Evolutionary conservation across 2,329 filamentous ascomycete species (phyloP).

Genomic region (Helminthosporium solani): DNA sequence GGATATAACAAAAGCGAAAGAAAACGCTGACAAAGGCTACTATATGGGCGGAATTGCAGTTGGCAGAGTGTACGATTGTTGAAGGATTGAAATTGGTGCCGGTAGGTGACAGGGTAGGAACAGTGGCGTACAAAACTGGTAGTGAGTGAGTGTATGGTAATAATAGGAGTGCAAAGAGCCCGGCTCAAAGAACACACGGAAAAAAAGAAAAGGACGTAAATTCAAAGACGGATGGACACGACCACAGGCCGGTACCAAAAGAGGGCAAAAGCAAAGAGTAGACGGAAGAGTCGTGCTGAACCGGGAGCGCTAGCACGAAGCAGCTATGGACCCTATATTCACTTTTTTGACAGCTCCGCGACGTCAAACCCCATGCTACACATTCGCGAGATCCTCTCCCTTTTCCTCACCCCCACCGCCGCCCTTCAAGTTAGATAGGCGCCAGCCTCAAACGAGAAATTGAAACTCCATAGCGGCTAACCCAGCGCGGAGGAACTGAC

Average conservation of each 20-base stretch:
- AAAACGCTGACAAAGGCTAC: conserved; percentile 28
- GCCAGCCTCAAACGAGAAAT: conserved; percentile 39
- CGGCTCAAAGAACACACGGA: conserved; percentile 27
- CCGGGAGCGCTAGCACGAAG: conserved; percentile 22
- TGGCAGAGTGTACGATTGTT: conserved; percentile 7
- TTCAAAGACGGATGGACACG: conserved; percentile 18
- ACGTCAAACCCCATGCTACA: conserved; percentile 21
- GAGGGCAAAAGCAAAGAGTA: conserved; percentile 14
- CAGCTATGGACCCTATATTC: conserved; percentile 33
- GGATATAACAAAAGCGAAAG: conserved; percentile 8
- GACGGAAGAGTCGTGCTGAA: conserved; percentile 24
- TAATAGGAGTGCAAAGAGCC: conserved; percentile 35
- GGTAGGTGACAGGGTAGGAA: conserved; percentile 10
- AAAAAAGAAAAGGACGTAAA: conserved; percentile 10
- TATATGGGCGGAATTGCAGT: conserved; percentile 25
- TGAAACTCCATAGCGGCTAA: conserved; percentile 35
- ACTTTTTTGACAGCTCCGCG: conserved; percentile 26
- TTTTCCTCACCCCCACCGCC: conserved; percentile 27
- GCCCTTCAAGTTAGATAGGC: conserved; percentile 20
- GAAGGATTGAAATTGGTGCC: too few species aligned
- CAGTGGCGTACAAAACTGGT: conserved; percentile 17
- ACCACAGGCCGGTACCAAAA: conserved; percentile 20
- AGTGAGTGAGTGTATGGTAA: conserved; percentile 9
- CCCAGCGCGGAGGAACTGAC: conserved; percentile 27
- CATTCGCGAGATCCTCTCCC: conserved; percentile 30